These are phyloP conservation scores for Phytophthora ohioensis DNA, from an alignment of 352 stramenopile genomes.

Conservation along the genomic window DNA sequence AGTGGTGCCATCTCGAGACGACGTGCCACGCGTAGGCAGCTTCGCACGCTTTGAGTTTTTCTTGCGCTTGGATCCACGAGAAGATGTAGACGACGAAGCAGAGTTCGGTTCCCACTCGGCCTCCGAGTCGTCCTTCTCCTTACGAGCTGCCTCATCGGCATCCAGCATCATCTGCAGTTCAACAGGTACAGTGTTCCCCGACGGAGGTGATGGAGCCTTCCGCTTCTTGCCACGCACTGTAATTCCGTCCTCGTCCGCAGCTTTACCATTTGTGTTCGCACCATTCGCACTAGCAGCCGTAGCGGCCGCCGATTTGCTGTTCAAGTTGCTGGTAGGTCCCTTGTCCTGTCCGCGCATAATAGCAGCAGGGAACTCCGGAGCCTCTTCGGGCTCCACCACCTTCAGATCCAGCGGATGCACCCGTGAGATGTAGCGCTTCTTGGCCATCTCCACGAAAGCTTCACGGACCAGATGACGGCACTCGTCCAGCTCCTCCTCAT, in stretches of 20 bases:
- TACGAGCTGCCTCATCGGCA: slow-evolving; percentile 62
- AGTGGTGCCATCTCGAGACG: slow-evolving; percentile 24
- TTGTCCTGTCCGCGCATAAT: slow-evolving; percentile 69
- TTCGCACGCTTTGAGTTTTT: slow-evolving; percentile 84
- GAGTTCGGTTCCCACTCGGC: slow-evolving; percentile 64
- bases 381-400: slow-evolving; percentile 62
- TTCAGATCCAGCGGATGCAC: slow-evolving; percentile 88
- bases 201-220: slow-evolving; percentile 32
- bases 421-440: slow-evolving; percentile 88
- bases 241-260: slow-evolving; percentile 67
- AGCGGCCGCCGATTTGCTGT: slow-evolving; percentile 21
- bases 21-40: slow-evolving; percentile 67
- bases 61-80: slow-evolving; percentile 62
- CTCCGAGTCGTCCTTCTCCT: slow-evolving; percentile 63
- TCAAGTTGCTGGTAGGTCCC: slow-evolving; percentile 27
- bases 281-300: slow-evolving; percentile 8
- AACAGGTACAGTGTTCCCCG: slow-evolving; percentile 68
- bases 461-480: slow-evolving; percentile 65
- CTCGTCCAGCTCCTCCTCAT: slow-evolving; percentile 76
- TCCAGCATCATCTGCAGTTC: slow-evolving; percentile 90
- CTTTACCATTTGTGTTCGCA: slow-evolving; percentile 27
- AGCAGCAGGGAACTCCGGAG: slow-evolving; percentile 65
- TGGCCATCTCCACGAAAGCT: slow-evolving; percentile 90
- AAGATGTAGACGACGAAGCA: slow-evolving; percentile 34
- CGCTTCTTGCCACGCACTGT: slow-evolving; percentile 82